Base-by-base conservation (phyloP, 306 rosid genomes). In the Fragaria ananassa region DNA sequence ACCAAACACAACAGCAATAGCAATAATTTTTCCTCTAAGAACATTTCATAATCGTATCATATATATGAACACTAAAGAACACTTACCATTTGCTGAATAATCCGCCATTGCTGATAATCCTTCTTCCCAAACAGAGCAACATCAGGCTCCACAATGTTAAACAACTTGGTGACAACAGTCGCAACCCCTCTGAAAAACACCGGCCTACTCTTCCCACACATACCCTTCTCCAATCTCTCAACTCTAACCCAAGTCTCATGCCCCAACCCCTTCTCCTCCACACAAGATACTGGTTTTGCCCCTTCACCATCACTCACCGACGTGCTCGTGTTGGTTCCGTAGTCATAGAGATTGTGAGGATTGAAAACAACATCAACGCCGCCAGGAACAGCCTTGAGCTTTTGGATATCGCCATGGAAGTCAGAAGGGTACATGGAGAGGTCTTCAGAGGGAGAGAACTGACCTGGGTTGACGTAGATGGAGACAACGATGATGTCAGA, bases 171-270 rank as follows among this genome's bases (percentile, higher is more conserved):
- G 9, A 95, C 97, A 50, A 95, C 44, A 18, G 99, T 92, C 3
- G 97, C 93, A 71, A 92, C 97, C 25, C 99, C 99, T 89, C 96
- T 83, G 27, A 95, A 95, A 85, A 91, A 88, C 74, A 89, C 71
- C 37, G 98, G 98, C 76, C 99, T 86, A 12, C 91, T 95, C 70
- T 72, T 78, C 78, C 98, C 99, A 83, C 99, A 92, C 81, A 95
- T 79, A 19, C 90, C 93, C 87, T 89, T 86, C 69, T 92, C 96
- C 78, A 95, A 81, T 21, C 80, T 88, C 79, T 91, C 92, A 39
- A 86, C 91, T 61, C 96, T 86, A 1, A 95, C 92, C 99, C 98
- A 95, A 31, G 89, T 89, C 75, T 92, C 97, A 77, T 95, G 93
- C 62, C 86, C 93, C 39, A 75, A 39, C 9, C 92, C 93, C 34